Evolutionary conservation across 352 stramenopile species (phyloP), one percentile per base, ranked within the genome.

Genomic region (Phytophthora podocarpi): DNA sequence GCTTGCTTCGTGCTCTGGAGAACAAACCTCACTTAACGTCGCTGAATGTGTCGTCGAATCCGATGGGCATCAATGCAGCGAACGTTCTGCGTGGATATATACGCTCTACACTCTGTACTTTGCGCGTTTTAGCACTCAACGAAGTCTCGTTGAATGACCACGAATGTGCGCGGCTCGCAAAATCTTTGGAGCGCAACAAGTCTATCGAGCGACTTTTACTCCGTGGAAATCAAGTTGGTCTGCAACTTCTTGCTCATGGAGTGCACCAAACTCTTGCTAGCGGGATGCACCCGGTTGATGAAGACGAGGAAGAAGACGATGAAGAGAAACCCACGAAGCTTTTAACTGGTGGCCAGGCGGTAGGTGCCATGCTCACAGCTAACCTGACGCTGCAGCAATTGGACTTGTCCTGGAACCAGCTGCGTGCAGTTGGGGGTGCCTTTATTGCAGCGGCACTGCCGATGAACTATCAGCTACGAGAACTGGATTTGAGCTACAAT

Each of bases 331-430:
- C 21, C 8, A 11, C 8, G 15, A 61, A 42, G 31, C 30, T 73
- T 10, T 48, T 63, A 2, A 90, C 84, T 0, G 89, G 87, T 2
- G 86, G 86, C 0, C 85, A 96, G 59, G 80, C 86, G 6, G 70
- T 96, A 11, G 89, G 78, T 3, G 57, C 69, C 10, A 95, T 96
- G 87, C 73, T 97, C 12, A 82, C 77, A n/a, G 74, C 83, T 2
- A 96, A 97, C 53, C 32, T 85, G 2, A 87, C 70, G 2, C 78
- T 97, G 13, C 67, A 72, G 32, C 60, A 80, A 5, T 64, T 97
- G 3, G 83, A 95, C 58, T 34, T 97, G n/a, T 90, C 81, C 23
- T 97, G 89, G 89, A 97, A 96, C 53, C 74, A 83, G 37, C 59
- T 97, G 5, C 80, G 77, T 7, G 61, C 78, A 24, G 54, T 40